phyloP scores from a whole-genome alignment of 2,329 filamentous ascomycete species.

The Didymella glomerata region DNA sequence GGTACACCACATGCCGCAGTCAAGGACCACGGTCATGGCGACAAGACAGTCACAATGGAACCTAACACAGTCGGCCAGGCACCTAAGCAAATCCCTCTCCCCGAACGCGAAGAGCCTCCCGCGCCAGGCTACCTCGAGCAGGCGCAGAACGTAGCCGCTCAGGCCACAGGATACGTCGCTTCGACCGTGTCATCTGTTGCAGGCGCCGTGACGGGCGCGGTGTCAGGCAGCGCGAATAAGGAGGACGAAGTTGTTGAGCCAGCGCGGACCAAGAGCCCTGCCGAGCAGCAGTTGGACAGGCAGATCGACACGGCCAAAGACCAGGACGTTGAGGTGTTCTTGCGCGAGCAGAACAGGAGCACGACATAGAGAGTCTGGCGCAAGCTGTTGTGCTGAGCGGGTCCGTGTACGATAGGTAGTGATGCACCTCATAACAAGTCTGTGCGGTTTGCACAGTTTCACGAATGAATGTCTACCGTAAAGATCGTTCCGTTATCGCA shows the following conservation, averaged over 20 bases:
- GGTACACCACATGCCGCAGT: conserved; percentile 54
- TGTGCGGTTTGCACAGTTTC: background rate
- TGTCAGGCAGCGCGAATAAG: conserved; percentile 34
- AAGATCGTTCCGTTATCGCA: background rate
- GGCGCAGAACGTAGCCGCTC: conserved; percentile 52
- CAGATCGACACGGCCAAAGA: conserved; percentile 43
- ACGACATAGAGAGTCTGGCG: conserved; percentile 8
- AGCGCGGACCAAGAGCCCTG: conserved; percentile 37
- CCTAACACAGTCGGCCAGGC: conserved; percentile 59
- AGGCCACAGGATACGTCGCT: conserved; percentile 38
- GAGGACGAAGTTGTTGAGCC: conserved; percentile 29
- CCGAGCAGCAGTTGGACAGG: conserved; percentile 41
- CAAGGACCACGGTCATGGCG: conserved; percentile 55
- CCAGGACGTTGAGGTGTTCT: conserved; percentile 43
- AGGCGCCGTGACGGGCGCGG: conserved; percentile 39
- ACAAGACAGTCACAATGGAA: conserved; percentile 58
- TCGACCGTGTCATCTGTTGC: conserved; percentile 46
- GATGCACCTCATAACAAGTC: background rate
- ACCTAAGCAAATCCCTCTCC: conserved; percentile 56
- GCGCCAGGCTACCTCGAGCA: conserved; percentile 54
- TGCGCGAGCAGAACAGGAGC: conserved; percentile 41
- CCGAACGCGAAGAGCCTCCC: conserved; percentile 42
- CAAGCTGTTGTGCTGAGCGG: background rate
- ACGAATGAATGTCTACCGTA: conserved; percentile 3
- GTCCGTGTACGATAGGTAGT: conserved; percentile 12